phyloP scores from a whole-genome alignment of 1,284 basidiomycete genomes.

The Prillingera fragicola region DNA sequence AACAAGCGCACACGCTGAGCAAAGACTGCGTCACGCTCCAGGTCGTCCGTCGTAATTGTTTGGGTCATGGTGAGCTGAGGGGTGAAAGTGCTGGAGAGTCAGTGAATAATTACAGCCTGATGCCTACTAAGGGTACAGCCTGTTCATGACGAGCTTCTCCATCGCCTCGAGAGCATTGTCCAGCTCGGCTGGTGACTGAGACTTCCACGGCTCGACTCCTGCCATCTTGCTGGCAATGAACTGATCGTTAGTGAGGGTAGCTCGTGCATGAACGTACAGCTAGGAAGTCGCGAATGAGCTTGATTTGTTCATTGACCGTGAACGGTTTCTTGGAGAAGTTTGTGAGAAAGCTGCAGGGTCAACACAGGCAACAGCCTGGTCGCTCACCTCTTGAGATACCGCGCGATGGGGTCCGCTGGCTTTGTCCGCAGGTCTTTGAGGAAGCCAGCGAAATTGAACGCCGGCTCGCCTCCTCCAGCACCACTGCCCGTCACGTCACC shows the following conservation, averaged over 20 bases:
- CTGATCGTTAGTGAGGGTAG: constrained; percentile 47
- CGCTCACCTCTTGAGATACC: constrained; percentile 76
- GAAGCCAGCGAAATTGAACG: constrained; percentile 55
- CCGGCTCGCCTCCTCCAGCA: constrained; percentile 31
- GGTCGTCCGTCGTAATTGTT: constrained; percentile 86
- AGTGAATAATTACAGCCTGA: background rate
- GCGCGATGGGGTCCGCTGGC: constrained; percentile 79
- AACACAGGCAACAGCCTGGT: background rate
- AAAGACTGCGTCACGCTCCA: constrained; percentile 87
- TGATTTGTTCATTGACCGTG: constrained; percentile 83
- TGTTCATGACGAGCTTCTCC: constrained; percentile 99
- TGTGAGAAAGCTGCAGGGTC: constrained; percentile 64
- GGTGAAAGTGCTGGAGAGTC: constrained; percentile 68
- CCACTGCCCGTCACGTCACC: too few species aligned
- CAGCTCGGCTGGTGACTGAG: constrained; percentile 72
- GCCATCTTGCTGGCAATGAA: constrained; percentile 84
- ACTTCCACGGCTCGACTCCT: constrained; percentile 73
- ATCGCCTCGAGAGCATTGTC: constrained; percentile 97
- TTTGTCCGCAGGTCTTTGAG: constrained; percentile 83
- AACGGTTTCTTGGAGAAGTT: constrained; percentile 86
- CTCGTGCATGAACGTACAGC: constrained; percentile 54
- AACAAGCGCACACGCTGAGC: constrained; percentile 87
- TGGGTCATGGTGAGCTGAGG: constrained; percentile 64
- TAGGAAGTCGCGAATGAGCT: constrained; percentile 87
- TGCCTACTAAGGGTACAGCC: constrained; percentile 82